Evolutionary conservation across 345 rosid species (phyloP), one percentile per base, ranked within the genome.

Genomic region (Eucalyptus sp.): DNA sequence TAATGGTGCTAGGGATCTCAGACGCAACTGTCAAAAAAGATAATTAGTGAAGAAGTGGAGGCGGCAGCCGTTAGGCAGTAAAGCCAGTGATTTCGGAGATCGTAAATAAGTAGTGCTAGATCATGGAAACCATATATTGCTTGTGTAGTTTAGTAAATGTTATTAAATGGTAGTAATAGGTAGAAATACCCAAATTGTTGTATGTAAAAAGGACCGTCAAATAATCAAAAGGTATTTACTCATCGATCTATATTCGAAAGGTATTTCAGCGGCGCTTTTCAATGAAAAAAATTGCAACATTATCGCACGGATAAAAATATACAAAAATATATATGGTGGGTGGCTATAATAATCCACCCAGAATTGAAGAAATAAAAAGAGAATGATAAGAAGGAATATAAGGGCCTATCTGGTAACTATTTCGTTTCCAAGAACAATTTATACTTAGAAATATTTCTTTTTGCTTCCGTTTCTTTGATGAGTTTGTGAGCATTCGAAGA

Each of bases 381-480:
- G 58, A 52, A 52, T 52, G 24, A 52, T 52, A 52, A 52, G 24
- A 52, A 52, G 24, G 0, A 52, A 2, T 52, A 52, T 7, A 7
- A 18, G 0, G 58, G 1, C 24, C 0, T 18, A 1, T 18, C 18
- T 18, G 4, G 7, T 52, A 52, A 52, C 4, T 6, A 51, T 51
- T 51, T 0, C 0, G 0, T 51, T 16, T 2, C 2, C 20, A 1
- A 51, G 0, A 16, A 51, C 1, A 51, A 1, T 52, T 52, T 52
- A 52, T 52, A 7, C 24, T 52, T 52, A 52, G 0, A 52, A 52
- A 18, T 52, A 18, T 4, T 52, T 52, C 1, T 52, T 18, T 52
- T 0, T 7, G 2, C 0, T 52, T 52, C 0, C 3, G 10, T 52
- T 52, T 52, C 10, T 1, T 52, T 18, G 1, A 52, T 2, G 24